Evolutionary conservation across 148 eudicot genomes (phyloP).

Genomic region (Talinum fruticosum): DNA sequence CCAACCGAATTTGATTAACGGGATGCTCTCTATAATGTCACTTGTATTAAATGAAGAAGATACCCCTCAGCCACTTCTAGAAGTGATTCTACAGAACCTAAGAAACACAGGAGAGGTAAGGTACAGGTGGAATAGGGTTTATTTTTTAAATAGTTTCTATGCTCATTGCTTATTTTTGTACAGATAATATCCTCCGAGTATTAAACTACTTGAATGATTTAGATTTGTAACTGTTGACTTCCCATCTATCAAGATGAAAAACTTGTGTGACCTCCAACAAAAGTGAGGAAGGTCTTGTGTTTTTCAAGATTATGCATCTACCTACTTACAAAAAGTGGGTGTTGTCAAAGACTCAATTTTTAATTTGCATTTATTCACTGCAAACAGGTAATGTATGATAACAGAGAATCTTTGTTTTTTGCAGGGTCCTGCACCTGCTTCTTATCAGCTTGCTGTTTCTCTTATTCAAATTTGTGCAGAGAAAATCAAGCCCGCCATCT

Average conservation of each 20-base stretch:
- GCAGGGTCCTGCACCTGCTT: constrained; percentile 62
- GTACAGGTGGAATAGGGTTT: constrained; percentile 8
- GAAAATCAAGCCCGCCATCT: constrained; percentile 53
- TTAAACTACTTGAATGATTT: constrained; percentile 6
- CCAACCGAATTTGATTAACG: constrained; percentile 48
- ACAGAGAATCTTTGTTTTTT: constrained; percentile 2
- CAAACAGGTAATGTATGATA: neutral
- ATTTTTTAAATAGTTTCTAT: no score
- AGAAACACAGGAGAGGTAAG: constrained; percentile 65
- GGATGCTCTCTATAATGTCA: constrained; percentile 69
- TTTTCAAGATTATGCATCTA: neutral
- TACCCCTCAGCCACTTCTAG: constrained; percentile 51
- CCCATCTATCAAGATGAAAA: neutral
- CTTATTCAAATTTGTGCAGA: constrained; percentile 57
- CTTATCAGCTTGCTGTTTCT: constrained; percentile 62
- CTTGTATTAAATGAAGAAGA: constrained; percentile 60
- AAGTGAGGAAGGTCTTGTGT: neutral
- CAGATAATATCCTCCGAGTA: neutral
- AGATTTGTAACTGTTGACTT: neutral
- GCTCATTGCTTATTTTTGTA: constrained; percentile 7
- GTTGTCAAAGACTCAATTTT: neutral
- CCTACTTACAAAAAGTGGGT: neutral
- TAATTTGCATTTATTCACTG: neutral
- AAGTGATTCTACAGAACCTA: constrained; percentile 64
- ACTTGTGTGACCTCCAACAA: neutral